Evolutionary conservation across 768 basidiomycete species (phyloP), one percentile per base, ranked within the genome.

Genomic region (Fomitopsis pulvina): DNA sequence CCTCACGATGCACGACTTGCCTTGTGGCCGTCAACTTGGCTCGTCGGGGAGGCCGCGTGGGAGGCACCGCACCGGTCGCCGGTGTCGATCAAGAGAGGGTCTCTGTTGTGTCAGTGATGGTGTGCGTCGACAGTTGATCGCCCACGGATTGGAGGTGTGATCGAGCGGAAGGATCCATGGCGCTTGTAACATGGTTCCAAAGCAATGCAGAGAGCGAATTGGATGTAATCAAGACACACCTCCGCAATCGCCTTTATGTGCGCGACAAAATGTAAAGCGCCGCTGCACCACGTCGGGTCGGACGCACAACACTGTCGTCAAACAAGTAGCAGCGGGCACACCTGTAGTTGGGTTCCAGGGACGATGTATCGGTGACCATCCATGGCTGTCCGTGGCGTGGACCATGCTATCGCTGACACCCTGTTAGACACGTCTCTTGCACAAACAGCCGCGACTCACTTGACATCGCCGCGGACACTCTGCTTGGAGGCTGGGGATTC

Each of bases 361-460:
- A 80, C 2, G 74, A 75, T 2, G 68, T 16, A 59, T 90, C 30
- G 92, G 73, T 3, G 93, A 69, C 85, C 85, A 85, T 24, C 85
- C 80, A 68, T 87, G 84, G 32, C 79, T 87, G 64, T 93, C 91
- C 0, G 92, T 93, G 2, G 90, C 92, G 58, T 85, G 81, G 41
- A 93, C 74, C 58, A 93, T 77, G 61, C 94, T 94, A 48, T 48
- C 4, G 21, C 10, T 26, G 9, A 7, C 21, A 20, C 3, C 20
- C 26, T 3, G 18, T 42, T 21, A 4, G 5, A 42, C 21, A 4
- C 4, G 18, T 22, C 21, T 3, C 16, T 24, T 8, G 26, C 25
- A 32, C 18, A 45, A 12, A 29, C 12, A 9, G 5, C n/a, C 5
- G 12, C 4, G 5, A 48, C 47, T 16, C 47, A 48, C 47, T 40